Conservation (phyloP, 176 grass and related monocot species). For the Oryza nivara region DNA sequence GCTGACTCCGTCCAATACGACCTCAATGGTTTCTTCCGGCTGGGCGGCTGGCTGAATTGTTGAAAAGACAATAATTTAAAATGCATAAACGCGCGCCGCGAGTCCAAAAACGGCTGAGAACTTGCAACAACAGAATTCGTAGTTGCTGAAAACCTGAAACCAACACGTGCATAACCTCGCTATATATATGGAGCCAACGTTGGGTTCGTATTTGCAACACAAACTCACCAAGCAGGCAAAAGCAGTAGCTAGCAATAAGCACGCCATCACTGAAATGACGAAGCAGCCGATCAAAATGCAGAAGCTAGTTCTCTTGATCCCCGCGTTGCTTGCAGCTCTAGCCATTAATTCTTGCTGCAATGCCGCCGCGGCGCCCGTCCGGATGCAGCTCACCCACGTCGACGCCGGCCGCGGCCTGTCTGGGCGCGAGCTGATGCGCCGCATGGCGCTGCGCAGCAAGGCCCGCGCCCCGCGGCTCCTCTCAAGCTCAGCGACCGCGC, state of each 20-base stretch:
- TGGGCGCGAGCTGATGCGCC: slow-evolving; percentile 38
- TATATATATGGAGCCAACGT: too few relatives aligned
- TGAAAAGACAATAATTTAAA: too few relatives aligned
- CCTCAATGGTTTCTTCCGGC: too few relatives aligned
- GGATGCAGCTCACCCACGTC: slow-evolving; percentile 33
- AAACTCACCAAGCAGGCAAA: not conserved
- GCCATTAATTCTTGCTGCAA: slow-evolving; percentile 11
- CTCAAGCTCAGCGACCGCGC: not conserved
- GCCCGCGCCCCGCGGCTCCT: slow-evolving; percentile 26
- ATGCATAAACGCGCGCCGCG: too few relatives aligned
- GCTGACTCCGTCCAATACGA: too few relatives aligned
- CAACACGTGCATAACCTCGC: too few relatives aligned
- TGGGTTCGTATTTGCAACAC: too few relatives aligned
- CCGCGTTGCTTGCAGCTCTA: slow-evolving; percentile 22
- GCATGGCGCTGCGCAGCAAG: slow-evolving; percentile 34
- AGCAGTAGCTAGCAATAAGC: not conserved
- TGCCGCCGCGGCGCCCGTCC: slow-evolving; percentile 3
- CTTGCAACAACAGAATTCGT: too few relatives aligned
- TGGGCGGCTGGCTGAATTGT: too few relatives aligned
- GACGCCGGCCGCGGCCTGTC: slow-evolving; percentile 37
- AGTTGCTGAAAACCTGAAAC: too few relatives aligned
- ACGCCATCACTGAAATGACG: too few relatives aligned
- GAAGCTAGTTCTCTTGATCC: slow-evolving; percentile 9
- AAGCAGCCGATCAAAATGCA: slow-evolving; percentile 33
- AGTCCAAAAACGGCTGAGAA: too few relatives aligned